Evolutionary conservation across 345 rosid species (phyloP).

Genomic region (Populus alba): DNA sequence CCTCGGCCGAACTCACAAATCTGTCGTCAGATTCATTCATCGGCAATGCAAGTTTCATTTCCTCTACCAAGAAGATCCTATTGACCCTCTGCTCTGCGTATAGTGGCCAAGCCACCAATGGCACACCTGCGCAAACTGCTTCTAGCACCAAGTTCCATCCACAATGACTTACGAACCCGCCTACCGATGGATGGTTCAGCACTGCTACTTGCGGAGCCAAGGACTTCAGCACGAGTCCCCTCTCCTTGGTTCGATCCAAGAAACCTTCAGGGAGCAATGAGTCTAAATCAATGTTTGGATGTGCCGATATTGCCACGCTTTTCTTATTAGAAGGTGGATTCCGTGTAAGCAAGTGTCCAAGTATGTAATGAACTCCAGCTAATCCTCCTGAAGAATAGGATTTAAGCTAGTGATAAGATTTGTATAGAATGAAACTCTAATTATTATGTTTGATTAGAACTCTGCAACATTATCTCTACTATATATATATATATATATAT

Average conservation of each 20-base stretch:
- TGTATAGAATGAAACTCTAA: too few species aligned
- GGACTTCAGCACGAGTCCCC: constrained; percentile 47
- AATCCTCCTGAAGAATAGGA: too few species aligned
- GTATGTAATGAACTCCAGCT: too few species aligned
- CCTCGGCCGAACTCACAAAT: constrained; percentile 27
- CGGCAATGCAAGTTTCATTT: constrained; percentile 46
- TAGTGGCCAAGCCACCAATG: constrained; percentile 49
- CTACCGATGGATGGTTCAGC: constrained; percentile 40
- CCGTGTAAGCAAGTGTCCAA: too few species aligned
- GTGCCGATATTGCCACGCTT: constrained; percentile 6
- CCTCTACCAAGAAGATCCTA: constrained; percentile 45
- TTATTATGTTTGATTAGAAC: too few species aligned
- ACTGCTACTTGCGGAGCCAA: constrained; percentile 65
- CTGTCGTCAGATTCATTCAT: constrained; percentile 40
- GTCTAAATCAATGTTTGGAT: constrained; percentile 18
- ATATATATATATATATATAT: too few species aligned
- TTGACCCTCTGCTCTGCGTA: constrained; percentile 45
- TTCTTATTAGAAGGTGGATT: constrained; percentile 26
- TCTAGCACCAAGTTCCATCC: constrained; percentile 72
- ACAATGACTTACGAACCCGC: constrained; percentile 64
- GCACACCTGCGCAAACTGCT: constrained; percentile 47
- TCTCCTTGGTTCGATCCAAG: constrained; percentile 29
- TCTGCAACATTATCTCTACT: too few species aligned
- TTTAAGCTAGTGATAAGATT: too few species aligned
- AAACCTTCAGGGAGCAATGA: constrained; percentile 35